Evolutionary conservation across 495 filamentous ascomycete genomes (phyloP).

Genomic region (Pyrenula aspistea): DNA sequence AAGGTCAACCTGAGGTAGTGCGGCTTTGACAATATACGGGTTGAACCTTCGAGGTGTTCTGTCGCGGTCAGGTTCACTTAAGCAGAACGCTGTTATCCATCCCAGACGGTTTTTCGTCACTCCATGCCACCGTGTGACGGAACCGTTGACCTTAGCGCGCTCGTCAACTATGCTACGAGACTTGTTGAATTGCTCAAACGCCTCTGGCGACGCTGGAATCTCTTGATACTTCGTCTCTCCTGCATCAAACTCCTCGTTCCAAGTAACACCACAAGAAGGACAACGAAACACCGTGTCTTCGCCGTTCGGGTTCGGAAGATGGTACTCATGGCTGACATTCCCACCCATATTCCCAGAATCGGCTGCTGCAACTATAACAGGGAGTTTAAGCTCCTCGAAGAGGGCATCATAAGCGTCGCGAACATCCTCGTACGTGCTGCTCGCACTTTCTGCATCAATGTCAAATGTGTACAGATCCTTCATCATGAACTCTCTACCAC

Average conservation of each 20-base stretch:
- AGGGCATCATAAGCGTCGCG: constrained; percentile 56
- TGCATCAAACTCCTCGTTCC: constrained; percentile 71
- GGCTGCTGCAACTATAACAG: constrained; percentile 73
- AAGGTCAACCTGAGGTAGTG: constrained; percentile 59
- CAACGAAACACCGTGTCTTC: constrained; percentile 81
- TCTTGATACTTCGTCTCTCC: neutral
- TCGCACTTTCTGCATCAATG: constrained; percentile 45
- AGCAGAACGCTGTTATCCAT: constrained; percentile 2
- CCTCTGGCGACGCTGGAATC: neutral
- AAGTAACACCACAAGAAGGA: constrained; percentile 56
- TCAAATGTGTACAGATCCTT: constrained; percentile 99
- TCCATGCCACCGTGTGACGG: constrained; percentile 14
- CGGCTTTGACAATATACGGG: constrained; percentile 53
- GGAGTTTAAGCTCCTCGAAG: constrained; percentile 74
- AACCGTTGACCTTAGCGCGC: constrained; percentile 15
- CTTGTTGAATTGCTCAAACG: neutral
- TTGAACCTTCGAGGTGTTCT: constrained; percentile 32
- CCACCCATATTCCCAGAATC: constrained; percentile 96
- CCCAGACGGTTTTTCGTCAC: constrained; percentile 6
- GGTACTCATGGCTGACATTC: constrained; percentile 86
- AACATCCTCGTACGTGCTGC: constrained; percentile 66
- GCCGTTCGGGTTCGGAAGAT: constrained; percentile 66
- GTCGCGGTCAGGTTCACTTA: constrained; percentile 21
- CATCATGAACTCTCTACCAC: constrained; percentile 93
- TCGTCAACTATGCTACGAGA: constrained; percentile 50